phyloP scores from a whole-genome alignment of 179 eudicot species.

The Silene vulgaris region DNA sequence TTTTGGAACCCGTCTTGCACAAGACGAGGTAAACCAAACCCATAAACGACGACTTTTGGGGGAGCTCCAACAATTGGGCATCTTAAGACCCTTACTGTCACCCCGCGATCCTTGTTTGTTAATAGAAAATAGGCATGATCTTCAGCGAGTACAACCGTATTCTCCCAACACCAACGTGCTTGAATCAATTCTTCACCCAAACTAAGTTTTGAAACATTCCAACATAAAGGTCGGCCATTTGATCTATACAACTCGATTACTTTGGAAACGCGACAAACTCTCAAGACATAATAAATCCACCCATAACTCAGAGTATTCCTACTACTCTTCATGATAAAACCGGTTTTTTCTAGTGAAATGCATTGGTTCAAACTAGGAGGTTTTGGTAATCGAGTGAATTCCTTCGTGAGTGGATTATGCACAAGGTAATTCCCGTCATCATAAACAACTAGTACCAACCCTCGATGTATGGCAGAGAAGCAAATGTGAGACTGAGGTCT shows the following conservation, averaged over 20 bases:
- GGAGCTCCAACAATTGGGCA: too few relatives aligned
- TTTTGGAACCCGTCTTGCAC: slow-evolving; percentile 5
- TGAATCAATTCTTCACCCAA: slow-evolving; percentile 3
- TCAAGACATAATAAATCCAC: neutral
- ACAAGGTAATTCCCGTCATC: neutral
- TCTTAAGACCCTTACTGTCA: neutral
- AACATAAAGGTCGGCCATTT: neutral
- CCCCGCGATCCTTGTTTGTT: slow-evolving; percentile 7
- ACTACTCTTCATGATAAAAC: neutral
- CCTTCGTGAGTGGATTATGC: neutral
- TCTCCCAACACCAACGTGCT: slow-evolving; percentile 8
- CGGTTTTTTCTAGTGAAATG: neutral
- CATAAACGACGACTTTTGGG: neutral
- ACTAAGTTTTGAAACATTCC: neutral
- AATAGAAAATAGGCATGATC: neutral
- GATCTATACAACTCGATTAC: neutral
- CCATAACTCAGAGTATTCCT: neutral
- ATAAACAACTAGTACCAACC: neutral
- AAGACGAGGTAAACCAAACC: neutral
- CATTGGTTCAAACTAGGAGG: neutral
- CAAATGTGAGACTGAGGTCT: neutral
- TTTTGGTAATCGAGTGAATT: neutral
- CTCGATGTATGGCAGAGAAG: neutral
- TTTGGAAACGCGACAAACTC: neutral
- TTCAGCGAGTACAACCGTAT: neutral